Base-by-base conservation (phyloP, 805 yeast species). In the Starmerella ratchasimensis region DNA sequence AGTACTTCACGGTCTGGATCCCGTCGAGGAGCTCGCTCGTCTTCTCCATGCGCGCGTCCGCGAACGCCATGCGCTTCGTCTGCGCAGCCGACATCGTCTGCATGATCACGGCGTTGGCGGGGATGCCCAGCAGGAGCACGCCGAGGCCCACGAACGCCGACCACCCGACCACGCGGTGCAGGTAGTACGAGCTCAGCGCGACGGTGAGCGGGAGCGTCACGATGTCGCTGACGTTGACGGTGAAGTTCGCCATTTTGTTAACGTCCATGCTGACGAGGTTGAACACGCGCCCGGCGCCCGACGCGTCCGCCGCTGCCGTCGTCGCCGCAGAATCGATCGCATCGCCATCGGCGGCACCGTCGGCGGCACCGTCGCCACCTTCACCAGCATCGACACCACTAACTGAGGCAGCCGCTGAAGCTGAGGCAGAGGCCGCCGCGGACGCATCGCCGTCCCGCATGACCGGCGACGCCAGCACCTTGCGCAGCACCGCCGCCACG, bases 191-290 rank as follows among this genome's bases (percentile, higher is more conserved):
- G 15, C 95, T 78, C 42, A 82, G 63, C 22, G 68, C 34, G 20
- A 86, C 70, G 77, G 80, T 77, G 30, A 80, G 61, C 16, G 75
- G 49, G 1, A 93, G 76, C 41, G 78, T 74, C 13, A 80, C 76
- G 54, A 86, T 76, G 50, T 72, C 80, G 58, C 88, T 96, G 42
- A 88, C 60, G 54, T 90, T 90, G 27, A 93, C 94, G 61, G 93
- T 79, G 41, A 88, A 74, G 62, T 90, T 97, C 24, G 94, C 78
- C 22, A 90, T 86, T 59, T 88, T 90, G 64, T 83, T 88, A 5
- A 98, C 90, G 64, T 90, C 98, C 34, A 90, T 93, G 22, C 97
- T 71, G 64, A 88, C 86, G 51, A 88, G 67, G 55, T 90, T 90
- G 55, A 90, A 88, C 46, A 90, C 81, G 13, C 94, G 84, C 47